Conservation (phyloP, 257 asterid genomes). For the Primulina tabacum region DNA sequence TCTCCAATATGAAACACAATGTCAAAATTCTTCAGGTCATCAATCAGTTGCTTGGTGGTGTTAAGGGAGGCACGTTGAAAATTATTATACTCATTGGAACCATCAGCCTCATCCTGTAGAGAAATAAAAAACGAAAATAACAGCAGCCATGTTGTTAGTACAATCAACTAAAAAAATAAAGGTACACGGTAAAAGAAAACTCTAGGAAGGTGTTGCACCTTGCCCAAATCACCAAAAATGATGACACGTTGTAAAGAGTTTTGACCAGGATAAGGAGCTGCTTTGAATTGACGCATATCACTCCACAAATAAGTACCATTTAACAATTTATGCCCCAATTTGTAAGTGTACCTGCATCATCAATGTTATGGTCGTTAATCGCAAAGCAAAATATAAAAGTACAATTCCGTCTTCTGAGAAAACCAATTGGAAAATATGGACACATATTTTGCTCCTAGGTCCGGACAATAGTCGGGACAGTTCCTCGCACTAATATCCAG, state of each 20-base stretch:
- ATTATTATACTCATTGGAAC: conserved; percentile 81
- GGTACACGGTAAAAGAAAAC: not conserved
- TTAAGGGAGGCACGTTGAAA: conserved; percentile 78
- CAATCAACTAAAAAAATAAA: not conserved
- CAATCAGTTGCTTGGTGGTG: conserved; percentile 73
- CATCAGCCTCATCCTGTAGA: conserved; percentile 85
- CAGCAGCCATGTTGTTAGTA: not conserved
- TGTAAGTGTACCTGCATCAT: conserved; percentile 77
- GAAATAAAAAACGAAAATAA: not conserved
- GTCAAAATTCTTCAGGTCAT: conserved; percentile 69
- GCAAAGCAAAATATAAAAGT: not conserved
- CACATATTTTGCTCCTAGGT: no score
- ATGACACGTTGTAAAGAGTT: conserved; percentile 75
- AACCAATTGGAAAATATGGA: not conserved
- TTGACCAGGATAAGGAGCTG: conserved; percentile 97
- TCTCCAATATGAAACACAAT: conserved; percentile 92
- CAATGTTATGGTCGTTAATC: not conserved
- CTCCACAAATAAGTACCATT: conserved; percentile 73
- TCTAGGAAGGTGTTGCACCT: conserved; percentile 43
- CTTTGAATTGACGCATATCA: conserved; percentile 54
- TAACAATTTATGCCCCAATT: conserved; percentile 66
- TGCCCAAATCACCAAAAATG: conserved; percentile 97
- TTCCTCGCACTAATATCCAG: not conserved
- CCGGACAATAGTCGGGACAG: not conserved
- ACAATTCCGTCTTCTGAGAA: not conserved